Conservation (phyloP, 169 alveolate genomes). For the Theileria equi region DNA sequence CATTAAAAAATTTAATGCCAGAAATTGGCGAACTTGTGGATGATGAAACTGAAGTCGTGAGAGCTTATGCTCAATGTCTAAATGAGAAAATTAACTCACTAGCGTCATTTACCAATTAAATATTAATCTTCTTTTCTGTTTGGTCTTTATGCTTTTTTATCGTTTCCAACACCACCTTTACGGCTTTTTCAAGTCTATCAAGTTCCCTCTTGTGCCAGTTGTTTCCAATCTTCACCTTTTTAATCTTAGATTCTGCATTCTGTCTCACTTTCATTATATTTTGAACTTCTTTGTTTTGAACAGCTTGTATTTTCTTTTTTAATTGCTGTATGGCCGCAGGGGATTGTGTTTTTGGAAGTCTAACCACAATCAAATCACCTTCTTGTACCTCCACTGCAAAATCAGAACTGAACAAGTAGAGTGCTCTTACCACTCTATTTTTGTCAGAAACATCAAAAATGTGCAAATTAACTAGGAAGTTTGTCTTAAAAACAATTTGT, state of each 20-base stretch:
- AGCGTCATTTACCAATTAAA: too few relatives aligned
- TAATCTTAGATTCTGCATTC: constrained; percentile 25
- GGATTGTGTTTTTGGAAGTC: constrained; percentile 25
- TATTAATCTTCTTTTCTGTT: too few relatives aligned
- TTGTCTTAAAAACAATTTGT: too few relatives aligned
- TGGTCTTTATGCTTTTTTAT: too few relatives aligned
- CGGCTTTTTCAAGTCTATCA: constrained; percentile 22
- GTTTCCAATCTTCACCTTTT: constrained; percentile 46
- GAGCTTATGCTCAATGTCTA: constrained; percentile 19
- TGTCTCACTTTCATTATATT: constrained; percentile 7
- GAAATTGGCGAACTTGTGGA: constrained; percentile 56
- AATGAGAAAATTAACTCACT: constrained; percentile 42
- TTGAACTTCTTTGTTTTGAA: constrained; percentile 20
- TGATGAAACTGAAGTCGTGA: constrained; percentile 46
- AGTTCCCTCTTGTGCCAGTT: constrained; percentile 42
- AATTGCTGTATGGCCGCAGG: constrained; percentile 24
- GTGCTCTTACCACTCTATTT: too few relatives aligned
- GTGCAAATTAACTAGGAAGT: too few relatives aligned
- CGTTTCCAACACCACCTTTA: background rate
- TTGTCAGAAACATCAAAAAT: too few relatives aligned
- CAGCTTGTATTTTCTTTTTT: background rate
- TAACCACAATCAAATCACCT: too few relatives aligned
- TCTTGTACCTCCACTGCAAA: too few relatives aligned
- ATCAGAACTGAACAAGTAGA: too few relatives aligned
- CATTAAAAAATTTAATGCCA: constrained; percentile 53